Conservation (phyloP, 495 filamentous ascomycete genomes). For the Hyphodiscus hymeniophilus region DNA sequence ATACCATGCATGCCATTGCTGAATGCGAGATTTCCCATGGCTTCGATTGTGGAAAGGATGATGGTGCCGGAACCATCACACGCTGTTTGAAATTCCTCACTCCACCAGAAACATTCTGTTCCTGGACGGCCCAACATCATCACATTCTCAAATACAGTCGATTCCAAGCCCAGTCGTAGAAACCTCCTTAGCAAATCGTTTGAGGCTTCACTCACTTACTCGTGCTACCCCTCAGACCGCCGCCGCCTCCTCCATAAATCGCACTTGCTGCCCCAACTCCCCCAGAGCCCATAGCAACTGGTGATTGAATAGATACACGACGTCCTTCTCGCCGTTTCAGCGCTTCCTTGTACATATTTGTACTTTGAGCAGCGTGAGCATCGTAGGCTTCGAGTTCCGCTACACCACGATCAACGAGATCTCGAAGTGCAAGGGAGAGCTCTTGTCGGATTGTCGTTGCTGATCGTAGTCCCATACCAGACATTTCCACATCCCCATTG, state of each 20-base stretch:
- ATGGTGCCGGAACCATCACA: too few relatives aligned
- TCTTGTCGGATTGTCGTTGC: not conserved
- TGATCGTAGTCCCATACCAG: not conserved
- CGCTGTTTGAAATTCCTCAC: too few relatives aligned
- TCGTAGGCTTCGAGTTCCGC: conserved; percentile 16
- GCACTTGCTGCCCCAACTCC: not conserved
- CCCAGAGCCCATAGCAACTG: not conserved
- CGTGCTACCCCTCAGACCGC: too few relatives aligned
- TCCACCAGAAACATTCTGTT: too few relatives aligned
- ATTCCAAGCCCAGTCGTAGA: too few relatives aligned
- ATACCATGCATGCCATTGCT: too few relatives aligned
- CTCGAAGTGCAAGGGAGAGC: not conserved
- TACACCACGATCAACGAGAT: not conserved
- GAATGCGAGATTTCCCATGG: too few relatives aligned
- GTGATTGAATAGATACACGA: not conserved
- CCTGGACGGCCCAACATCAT: too few relatives aligned
- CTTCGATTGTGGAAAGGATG: too few relatives aligned
- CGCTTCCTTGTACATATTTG: conserved; percentile 4
- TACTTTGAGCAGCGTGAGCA: conserved; percentile 1
- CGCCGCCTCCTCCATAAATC: not conserved
- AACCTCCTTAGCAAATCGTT: too few relatives aligned
- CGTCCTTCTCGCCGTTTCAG: conserved; percentile 4
- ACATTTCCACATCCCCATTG: conserved; percentile 8
- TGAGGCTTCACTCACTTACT: too few relatives aligned
- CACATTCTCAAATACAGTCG: too few relatives aligned